phyloP scores from a whole-genome alignment of 495 filamentous ascomycete genomes.

The Neurospora sp. region DNA sequence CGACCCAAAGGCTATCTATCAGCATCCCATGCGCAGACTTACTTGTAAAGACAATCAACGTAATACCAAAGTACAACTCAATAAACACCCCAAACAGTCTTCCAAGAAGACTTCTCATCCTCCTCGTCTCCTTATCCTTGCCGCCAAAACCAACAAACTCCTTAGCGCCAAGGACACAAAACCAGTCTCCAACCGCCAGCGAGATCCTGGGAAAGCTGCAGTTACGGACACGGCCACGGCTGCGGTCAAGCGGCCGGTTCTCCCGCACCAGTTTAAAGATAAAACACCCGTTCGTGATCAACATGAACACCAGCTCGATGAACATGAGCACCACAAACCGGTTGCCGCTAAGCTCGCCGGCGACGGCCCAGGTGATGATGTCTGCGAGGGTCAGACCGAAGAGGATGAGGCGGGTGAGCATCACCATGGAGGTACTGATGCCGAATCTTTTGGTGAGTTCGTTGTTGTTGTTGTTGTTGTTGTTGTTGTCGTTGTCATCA shows the following conservation, averaged over 20 bases:
- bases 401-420: not conserved
- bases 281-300: constrained; percentile 2
- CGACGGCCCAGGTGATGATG: constrained; percentile 1
- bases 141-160: not conserved
- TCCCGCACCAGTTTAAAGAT: not conserved
- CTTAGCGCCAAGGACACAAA: not conserved
- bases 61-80: constrained; percentile 4
- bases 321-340: not conserved
- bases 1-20: not conserved
- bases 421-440: not conserved
- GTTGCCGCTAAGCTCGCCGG: not conserved
- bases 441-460: not conserved
- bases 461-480: not conserved
- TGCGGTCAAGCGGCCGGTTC: not conserved
- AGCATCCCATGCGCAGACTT: not conserved
- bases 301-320: constrained; percentile 2
- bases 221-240: not conserved
- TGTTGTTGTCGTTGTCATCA: not conserved
- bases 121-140: not conserved
- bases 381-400: not conserved
- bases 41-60: not conserved
- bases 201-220: not conserved
- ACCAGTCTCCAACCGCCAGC: constrained; percentile 4
- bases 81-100: not conserved
- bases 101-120: not conserved